Evolutionary conservation across 768 basidiomycete species (phyloP), one percentile per base, ranked within the genome.

Genomic region (Rickenella mellea): DNA sequence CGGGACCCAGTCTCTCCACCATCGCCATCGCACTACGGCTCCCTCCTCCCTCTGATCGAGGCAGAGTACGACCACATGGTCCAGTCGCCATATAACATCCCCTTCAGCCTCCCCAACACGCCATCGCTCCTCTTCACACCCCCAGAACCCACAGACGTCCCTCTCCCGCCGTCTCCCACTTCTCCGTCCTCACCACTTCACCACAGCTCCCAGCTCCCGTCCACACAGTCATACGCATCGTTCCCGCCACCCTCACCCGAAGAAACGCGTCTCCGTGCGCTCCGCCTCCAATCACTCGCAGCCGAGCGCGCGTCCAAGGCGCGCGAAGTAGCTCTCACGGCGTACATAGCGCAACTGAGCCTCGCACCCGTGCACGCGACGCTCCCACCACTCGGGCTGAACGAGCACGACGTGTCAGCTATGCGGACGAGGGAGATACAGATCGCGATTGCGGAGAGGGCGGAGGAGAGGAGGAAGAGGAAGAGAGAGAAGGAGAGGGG

Each of bases 401-500:
- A 22, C 11, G 24, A 22, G 33, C 19, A 36, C 19, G 33, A 36
- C 11, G 33, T 36, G 19, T n/a, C n/a, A n/a, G n/a, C n/a, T n/a
- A n/a, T n/a, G n/a, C n/a, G n/a, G n/a, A n/a, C n/a, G n/a, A n/a
- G n/a, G n/a, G n/a, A n/a, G n/a, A n/a, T n/a, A n/a, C 33, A 36
- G 33, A 8, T 19, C 15, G 2, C 24, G 33, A 36, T 36, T 2
- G 19, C 33, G 15, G 11, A 19, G 33, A 17, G 33, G 33, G 33
- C 33, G 19, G 15, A 19, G 11, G 33, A 36, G 24, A 17, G 33
- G 5, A 36, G 33, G 33, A 36, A 36, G 33, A 36, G 33, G 33
- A 36, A 36, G 33, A 17, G 33, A 22, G 33, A 17, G 33, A 36
- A 36, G 33, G 33, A 36, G 33, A 36, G 33, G 15, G 15, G 33